Conservation (phyloP, 2,329 filamentous ascomycete genomes). For the Dothideomycetes sp. region DNA sequence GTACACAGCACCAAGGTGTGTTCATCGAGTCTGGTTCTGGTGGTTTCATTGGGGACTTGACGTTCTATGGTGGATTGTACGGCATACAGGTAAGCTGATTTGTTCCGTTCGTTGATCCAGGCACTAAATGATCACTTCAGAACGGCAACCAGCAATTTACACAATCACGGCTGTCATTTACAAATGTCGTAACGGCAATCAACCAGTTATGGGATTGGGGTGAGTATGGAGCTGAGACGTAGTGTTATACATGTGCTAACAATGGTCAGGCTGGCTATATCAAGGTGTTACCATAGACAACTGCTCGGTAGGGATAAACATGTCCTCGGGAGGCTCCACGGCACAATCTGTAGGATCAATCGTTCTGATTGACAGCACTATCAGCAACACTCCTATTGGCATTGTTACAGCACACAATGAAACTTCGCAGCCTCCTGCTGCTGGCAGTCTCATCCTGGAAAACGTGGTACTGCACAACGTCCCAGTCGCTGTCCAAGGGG, state of each 20-base stretch:
- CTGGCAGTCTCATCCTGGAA: constrained; percentile 46
- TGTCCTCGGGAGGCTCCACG: constrained; percentile 33
- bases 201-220: constrained; percentile 52
- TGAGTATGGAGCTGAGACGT: not conserved
- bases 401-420: constrained; percentile 40
- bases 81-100: constrained; percentile 24
- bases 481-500: constrained; percentile 33
- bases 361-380: constrained; percentile 47
- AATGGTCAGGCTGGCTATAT: constrained; percentile 24
- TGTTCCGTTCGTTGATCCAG: constrained; percentile 15
- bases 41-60: constrained; percentile 38
- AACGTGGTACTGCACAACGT: constrained; percentile 46
- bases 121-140: not conserved
- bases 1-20: constrained; percentile 39
- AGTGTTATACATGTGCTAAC: constrained; percentile 19
- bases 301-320: constrained; percentile 44
- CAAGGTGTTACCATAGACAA: constrained; percentile 43
- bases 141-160: constrained; percentile 45
- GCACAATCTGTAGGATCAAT: constrained; percentile 45
- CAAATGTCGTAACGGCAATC: constrained; percentile 44
- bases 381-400: constrained; percentile 42
- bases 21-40: constrained; percentile 37
- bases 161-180: constrained; percentile 43
- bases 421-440: constrained; percentile 34
- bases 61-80: constrained; percentile 35